Conservation (phyloP, 2,329 filamentous ascomycete species). For the Blumeria hordei region DNA sequence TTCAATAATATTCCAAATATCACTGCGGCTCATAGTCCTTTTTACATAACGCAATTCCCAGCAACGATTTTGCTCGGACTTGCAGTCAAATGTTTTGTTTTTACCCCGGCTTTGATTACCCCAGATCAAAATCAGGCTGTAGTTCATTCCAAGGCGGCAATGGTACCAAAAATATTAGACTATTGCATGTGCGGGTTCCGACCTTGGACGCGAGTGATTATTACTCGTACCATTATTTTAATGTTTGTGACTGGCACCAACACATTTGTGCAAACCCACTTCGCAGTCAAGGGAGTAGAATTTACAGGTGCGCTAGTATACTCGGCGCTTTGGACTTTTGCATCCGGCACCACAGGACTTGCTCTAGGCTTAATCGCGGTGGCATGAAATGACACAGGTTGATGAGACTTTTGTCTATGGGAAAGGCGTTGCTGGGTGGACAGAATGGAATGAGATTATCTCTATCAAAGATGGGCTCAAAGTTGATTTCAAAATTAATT, state of each 20-base stretch:
- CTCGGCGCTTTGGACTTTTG: slow-evolving; percentile 49
- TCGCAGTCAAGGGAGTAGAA: slow-evolving; percentile 48
- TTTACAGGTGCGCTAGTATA: slow-evolving; percentile 45
- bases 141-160: slow-evolving; percentile 41
- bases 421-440: no score
- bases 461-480: no score
- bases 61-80: slow-evolving; percentile 33
- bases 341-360: slow-evolving; percentile 33
- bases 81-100: slow-evolving; percentile 54
- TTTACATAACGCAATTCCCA: slow-evolving; percentile 35
- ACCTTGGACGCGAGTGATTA: slow-evolving; percentile 34
- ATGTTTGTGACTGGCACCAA: slow-evolving; percentile 30
- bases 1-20: slow-evolving; percentile 52
- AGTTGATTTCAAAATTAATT: no score
- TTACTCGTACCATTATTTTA: slow-evolving; percentile 37
- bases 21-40: slow-evolving; percentile 38
- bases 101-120: slow-evolving; percentile 35
- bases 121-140: slow-evolving; percentile 23
- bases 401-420: no score
- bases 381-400: not conserved
- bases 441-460: no score
- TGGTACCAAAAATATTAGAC: slow-evolving; percentile 42
- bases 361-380: slow-evolving; percentile 24
- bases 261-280: slow-evolving; percentile 38
- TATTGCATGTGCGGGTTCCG: slow-evolving; percentile 52